Conservation (phyloP, 2,329 filamentous ascomycete genomes). For the Fusarium clavum region DNA sequence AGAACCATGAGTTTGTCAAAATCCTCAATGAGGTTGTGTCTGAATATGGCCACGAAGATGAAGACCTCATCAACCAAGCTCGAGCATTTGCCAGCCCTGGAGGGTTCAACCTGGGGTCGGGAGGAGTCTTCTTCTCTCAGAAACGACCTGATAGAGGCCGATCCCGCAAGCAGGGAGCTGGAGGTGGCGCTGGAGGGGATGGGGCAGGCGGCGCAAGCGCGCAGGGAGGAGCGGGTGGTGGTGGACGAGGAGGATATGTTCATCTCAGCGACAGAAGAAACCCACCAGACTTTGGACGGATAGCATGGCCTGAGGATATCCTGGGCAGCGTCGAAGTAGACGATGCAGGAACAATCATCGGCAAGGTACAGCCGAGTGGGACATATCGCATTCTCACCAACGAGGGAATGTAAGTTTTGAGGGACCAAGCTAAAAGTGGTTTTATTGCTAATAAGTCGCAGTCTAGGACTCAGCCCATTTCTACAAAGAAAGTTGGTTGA, state of each 20-base stretch:
- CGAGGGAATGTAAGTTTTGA: conserved; percentile 72
- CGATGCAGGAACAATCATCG: conserved; percentile 66
- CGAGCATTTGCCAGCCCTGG: conserved; percentile 70
- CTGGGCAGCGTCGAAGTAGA: conserved; percentile 75
- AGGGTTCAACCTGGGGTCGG: conserved; percentile 63
- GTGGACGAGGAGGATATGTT: conserved; percentile 70
- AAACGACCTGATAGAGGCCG: conserved; percentile 52
- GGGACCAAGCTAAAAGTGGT: neutral
- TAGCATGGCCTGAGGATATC: conserved; percentile 77
- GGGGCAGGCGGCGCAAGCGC: conserved; percentile 67
- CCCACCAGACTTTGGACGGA: conserved; percentile 74
- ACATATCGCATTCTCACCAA: conserved; percentile 74
- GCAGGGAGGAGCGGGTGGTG: conserved; percentile 72
- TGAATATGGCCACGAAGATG: conserved; percentile 67
- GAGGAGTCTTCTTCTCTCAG: conserved; percentile 62
- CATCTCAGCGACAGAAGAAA: conserved; percentile 74
- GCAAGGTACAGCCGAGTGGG: conserved; percentile 68
- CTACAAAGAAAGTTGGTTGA: conserved; percentile 65
- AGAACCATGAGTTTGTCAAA: conserved; percentile 69
- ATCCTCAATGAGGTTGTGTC: conserved; percentile 69
- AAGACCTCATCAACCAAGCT: conserved; percentile 66
- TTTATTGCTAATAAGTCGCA: conserved; percentile 41
- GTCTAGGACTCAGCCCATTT: conserved; percentile 55
- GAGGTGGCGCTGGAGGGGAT: conserved; percentile 56
- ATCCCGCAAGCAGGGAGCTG: conserved; percentile 52